Evolutionary conservation across 2,329 filamentous ascomycete genomes (phyloP), one percentile per base, ranked within the genome.

Genomic region (Calonectria pseudoturangicola): DNA sequence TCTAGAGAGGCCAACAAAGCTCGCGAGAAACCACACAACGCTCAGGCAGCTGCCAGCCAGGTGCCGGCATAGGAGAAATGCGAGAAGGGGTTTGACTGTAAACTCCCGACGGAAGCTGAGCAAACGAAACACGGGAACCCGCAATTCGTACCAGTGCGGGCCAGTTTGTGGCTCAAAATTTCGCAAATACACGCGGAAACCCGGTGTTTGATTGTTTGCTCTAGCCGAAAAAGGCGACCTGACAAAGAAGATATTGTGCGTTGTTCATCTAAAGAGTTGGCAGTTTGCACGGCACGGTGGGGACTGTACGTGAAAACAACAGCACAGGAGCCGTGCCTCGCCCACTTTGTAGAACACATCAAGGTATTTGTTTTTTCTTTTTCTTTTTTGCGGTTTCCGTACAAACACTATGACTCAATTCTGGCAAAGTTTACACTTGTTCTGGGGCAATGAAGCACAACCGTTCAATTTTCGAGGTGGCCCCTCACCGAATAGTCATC

Each of bases 51-150:
- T 45, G 36, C 66, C 39, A 63, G 21, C 43, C 16, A n/a, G 18
- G 43, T n/a, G 43, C 18, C 54, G 18, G 33, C 33, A 16, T 63
- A 43, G 33, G 9, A 2, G n/a, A n/a, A 63, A 51, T 15, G 25
- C 6, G 39, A 51, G 47, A 12, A 65, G n/a, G 36, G 13, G 28
- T 18, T 21, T 10, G n/a, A 15, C 36, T 45, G 39, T 12, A 12
- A 62, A 45, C 58, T 43, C 36, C 58, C 27, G 58, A 30, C 58
- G 39, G 58, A 21, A 45, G 5, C 58, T 45, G 25, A 21, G 39
- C 58, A 62, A 45, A 13, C 39, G 39, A 25, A 60, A 62, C 18
- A 25, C 33, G 54, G 54, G 33, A 39, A 33, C 9, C 54, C 13
- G 54, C 54, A 58, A 58, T 16, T 39, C 33, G 54, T 39, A 30